phyloP scores from a whole-genome alignment of 495 filamentous ascomycete species.

The Letharia columbiana region DNA sequence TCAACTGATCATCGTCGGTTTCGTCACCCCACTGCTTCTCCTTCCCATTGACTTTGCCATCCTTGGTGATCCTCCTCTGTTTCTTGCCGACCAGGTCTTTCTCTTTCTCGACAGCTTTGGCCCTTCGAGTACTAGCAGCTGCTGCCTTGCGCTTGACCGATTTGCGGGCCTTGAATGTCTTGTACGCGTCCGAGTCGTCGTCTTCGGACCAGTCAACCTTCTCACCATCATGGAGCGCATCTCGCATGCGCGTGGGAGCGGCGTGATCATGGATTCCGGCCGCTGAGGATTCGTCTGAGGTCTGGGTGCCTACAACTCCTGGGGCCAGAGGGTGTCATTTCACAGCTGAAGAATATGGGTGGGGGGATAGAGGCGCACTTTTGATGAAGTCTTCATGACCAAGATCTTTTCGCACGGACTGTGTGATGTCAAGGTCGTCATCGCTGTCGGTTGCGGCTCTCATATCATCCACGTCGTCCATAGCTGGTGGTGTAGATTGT shows the following conservation, averaged over 20 bases:
- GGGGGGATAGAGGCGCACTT: constrained; percentile 13
- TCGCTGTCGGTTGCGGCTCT: constrained; percentile 21
- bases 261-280: background rate
- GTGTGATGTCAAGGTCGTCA: constrained; percentile 23
- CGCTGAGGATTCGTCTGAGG: constrained; percentile 4
- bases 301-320: constrained; percentile 14
- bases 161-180: constrained; percentile 52
- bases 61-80: constrained; percentile 16
- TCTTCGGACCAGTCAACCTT: constrained; percentile 32
- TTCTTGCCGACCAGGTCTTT: constrained; percentile 30
- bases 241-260: background rate
- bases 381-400: constrained; percentile 14
- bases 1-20: constrained; percentile 49
- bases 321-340: background rate
- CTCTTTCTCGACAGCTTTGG: constrained; percentile 33
- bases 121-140: constrained; percentile 40
- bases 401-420: constrained; percentile 17
- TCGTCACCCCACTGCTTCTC: constrained; percentile 37
- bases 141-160: constrained; percentile 45
- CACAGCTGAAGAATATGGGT: background rate
- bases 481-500: background rate
- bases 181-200: constrained; percentile 45
- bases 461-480: constrained; percentile 11
- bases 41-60: constrained; percentile 24
- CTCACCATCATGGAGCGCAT: constrained; percentile 14